Percentiles rank a stretch among this genome's conserved stretches.
These are phyloP conservation scores for Phytopythium kandeliae DNA, from an alignment of 352 stramenopile species.

Conservation along the genomic window DNA sequence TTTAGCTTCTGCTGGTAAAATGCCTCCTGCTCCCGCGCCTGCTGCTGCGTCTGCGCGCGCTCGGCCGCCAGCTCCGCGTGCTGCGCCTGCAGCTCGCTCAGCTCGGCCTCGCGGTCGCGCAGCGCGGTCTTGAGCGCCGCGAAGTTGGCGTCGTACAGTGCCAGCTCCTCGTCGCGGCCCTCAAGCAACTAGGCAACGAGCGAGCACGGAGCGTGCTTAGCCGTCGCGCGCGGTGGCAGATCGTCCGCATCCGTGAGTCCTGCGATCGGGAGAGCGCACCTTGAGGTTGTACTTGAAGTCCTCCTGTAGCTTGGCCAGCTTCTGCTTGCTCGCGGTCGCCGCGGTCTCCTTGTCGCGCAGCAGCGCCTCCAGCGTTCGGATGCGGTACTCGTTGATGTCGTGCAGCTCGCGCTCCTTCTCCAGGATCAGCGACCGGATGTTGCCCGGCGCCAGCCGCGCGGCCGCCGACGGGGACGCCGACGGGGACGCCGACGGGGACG, in stretches of 20 bases:
- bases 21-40: slow-evolving; percentile 36
- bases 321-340: slow-evolving; percentile 48
- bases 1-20: slow-evolving; percentile 73
- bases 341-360: slow-evolving; percentile 69
- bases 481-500: background rate
- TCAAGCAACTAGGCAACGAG: slow-evolving; percentile 77
- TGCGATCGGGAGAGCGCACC: background rate
- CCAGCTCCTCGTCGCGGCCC: slow-evolving; percentile 87
- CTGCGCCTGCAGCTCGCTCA: slow-evolving; percentile 60
- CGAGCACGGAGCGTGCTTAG: no score
- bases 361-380: slow-evolving; percentile 70
- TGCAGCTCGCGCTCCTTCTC: slow-evolving; percentile 91
- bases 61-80: slow-evolving; percentile 47
- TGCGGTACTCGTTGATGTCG: slow-evolving; percentile 91
- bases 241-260: slow-evolving; percentile 3
- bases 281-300: slow-evolving; percentile 94
- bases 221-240: background rate
- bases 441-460: slow-evolving; percentile 35
- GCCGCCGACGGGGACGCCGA: slow-evolving; percentile 8
- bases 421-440: slow-evolving; percentile 85
- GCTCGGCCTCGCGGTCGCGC: slow-evolving; percentile 61
- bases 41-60: slow-evolving; percentile 38
- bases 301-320: slow-evolving; percentile 85
- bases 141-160: slow-evolving; percentile 85
- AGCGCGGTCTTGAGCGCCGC: slow-evolving; percentile 67